Conservation (phyloP, 202 grass and related monocot genomes). For the Bolboschoenoplectus hybrid region DNA sequence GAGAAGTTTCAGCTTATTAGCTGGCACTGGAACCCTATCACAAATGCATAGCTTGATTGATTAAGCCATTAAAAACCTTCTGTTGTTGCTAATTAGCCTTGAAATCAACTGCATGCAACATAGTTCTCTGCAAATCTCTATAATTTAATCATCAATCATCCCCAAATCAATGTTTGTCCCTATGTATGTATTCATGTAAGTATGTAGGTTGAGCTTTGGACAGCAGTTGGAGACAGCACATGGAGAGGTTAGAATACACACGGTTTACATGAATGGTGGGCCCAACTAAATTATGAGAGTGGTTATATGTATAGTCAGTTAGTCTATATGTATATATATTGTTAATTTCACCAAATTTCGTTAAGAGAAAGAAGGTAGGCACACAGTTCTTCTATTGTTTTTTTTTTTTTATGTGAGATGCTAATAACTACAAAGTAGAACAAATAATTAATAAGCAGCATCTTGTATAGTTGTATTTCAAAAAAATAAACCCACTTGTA, state of each 20-base stretch:
- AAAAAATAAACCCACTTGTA: constrained; percentile 12
- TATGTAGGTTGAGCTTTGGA: constrained; percentile 2
- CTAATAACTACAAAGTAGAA: constrained; percentile 15
- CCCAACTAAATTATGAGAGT: constrained; percentile 46
- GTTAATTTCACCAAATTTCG: background rate
- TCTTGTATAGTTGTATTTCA: background rate
- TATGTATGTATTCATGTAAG: constrained; percentile 22
- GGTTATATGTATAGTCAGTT: constrained; percentile 37
- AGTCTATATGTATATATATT: background rate
- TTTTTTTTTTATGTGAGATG: constrained; percentile 13
- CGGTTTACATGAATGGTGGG: constrained; percentile 64
- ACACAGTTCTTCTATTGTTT: constrained; percentile 22
- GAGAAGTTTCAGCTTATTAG: background rate
- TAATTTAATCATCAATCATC: background rate
- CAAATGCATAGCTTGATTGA: constrained; percentile 30
- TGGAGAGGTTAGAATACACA: constrained; percentile 58
- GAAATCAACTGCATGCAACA: background rate
- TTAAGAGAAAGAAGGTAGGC: background rate
- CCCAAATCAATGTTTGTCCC: constrained; percentile 34
- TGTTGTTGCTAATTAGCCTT: background rate
- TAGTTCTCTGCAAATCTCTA: background rate
- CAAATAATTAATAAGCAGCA: background rate
- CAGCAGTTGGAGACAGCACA: constrained; percentile 58
- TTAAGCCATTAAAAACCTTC: constrained; percentile 32
- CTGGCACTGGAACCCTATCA: background rate